Conservation (phyloP, 345 rosid species). For the Syzygium aromaticum region DNA sequence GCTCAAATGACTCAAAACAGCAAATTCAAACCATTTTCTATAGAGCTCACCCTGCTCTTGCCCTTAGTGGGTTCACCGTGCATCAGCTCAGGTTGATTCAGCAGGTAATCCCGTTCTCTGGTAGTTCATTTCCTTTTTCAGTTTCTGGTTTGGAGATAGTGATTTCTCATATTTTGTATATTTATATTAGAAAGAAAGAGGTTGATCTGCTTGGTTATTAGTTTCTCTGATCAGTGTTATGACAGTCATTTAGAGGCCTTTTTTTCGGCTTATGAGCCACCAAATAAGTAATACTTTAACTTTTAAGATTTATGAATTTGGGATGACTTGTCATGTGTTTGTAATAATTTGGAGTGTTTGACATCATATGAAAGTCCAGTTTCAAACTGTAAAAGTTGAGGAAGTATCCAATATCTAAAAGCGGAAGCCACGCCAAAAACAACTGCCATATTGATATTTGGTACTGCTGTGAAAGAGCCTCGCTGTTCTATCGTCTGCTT, state of each 20-base stretch:
- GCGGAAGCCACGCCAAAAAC: not conserved
- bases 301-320: not conserved
- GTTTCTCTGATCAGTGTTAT: not conserved
- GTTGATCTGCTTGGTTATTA: not conserved
- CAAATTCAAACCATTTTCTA: constrained; percentile 49
- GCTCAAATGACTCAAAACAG: constrained; percentile 16
- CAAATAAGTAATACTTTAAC: not conserved
- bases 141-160: not conserved
- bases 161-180: not conserved
- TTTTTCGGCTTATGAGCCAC: not conserved
- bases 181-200: not conserved
- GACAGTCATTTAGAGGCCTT: not conserved
- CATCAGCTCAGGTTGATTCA: constrained; percentile 75
- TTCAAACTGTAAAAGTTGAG: not conserved
- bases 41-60: constrained; percentile 66
- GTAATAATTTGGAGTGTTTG: not conserved
- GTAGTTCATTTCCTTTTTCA: not conserved
- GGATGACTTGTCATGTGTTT: not conserved
- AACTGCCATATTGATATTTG: not conserved
- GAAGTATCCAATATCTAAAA: not conserved
- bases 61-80: constrained; percentile 57
- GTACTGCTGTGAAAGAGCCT: not conserved
- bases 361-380: not conserved
- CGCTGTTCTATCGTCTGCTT: not conserved
- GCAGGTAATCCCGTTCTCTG: constrained; percentile 31